phyloP scores from a whole-genome alignment of 1,284 basidiomycete genomes.

The Ceratobasidium sp. region DNA sequence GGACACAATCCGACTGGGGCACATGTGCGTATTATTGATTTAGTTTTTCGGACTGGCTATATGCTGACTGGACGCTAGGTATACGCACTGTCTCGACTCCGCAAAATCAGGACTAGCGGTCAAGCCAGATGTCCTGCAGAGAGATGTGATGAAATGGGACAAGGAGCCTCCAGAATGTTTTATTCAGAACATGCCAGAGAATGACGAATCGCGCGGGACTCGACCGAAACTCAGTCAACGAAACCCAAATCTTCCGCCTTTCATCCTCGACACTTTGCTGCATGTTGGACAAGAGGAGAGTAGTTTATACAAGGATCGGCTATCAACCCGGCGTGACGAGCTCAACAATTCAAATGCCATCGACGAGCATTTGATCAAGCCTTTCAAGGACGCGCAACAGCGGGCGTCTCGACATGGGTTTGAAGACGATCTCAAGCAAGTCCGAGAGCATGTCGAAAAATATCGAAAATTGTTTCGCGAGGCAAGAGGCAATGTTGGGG shows the following conservation, averaged over 20 bases:
- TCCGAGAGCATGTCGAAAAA: slow-evolving; percentile 26
- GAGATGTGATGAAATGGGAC: slow-evolving; percentile 8
- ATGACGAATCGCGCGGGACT: neutral
- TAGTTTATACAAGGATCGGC: neutral
- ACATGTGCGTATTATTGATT: neutral
- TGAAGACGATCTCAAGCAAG: slow-evolving; percentile 16
- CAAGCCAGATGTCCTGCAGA: neutral
- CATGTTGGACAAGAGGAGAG: slow-evolving; percentile 21
- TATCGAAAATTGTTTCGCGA: slow-evolving; percentile 13
- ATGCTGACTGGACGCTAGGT: slow-evolving; percentile 14
- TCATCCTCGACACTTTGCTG: slow-evolving; percentile 41
- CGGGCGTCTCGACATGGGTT: neutral
- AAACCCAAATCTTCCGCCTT: neutral
- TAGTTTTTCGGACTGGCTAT: neutral
- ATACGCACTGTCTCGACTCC: slow-evolving; percentile 38
- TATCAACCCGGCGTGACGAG: slow-evolving; percentile 6
- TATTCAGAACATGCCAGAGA: neutral
- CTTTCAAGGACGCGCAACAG: slow-evolving; percentile 7
- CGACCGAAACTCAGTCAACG: neutral
- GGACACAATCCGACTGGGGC: neutral
- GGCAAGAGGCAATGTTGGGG: neutral
- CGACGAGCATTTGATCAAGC: slow-evolving; percentile 25
- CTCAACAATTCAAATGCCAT: neutral
- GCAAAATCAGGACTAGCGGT: slow-evolving; percentile 37
- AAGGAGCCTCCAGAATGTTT: slow-evolving; percentile 1